Evolutionary conservation across 2,329 filamentous ascomycete species (phyloP), one percentile per base, ranked within the genome.

Genomic region (Colletotrichum euphorbiae): DNA sequence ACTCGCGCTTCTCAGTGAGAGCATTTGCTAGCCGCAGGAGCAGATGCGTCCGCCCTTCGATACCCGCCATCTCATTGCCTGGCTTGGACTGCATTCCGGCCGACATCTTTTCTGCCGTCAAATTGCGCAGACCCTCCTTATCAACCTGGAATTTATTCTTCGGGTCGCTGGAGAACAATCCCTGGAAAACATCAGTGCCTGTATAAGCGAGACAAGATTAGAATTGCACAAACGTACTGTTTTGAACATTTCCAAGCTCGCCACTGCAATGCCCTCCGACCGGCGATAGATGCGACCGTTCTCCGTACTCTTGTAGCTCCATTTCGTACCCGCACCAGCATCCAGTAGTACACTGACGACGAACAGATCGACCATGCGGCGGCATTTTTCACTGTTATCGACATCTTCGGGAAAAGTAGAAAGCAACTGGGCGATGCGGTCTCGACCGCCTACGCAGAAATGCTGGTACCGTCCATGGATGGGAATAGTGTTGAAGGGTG

Each of bases 301-400:
- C 76, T 97, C 94, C 71, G 90, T 90, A 76, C 93, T 97, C 83
- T 93, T 96, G 82, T 97, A 99, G 73, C 90, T 91, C 96, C 96
- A 99, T 72, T 89, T 87, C 3, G 90, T 95, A 45, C 96, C 96
- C 2, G 96, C 94, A 45, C 96, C 96, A 4, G 96, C 93, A 76
- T 97, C 93, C 8, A 97, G 85, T 56, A 97, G 82, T 7, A 96
- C 93, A 56, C 93, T 95, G 70, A 96, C 77, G 46, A 94, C 82
- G 80, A 94, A 94, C 40, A 95, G 85, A 73, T 94, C 92, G 68
- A 95, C 86, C 70, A 95, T 80, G 70, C 93, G 87, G 70, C 92
- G 89, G 67, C 91, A 93, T 70, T 89, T 88, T 80, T 95, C 92
- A 64, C 89, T 88, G 71, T 84, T 87, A 77, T 96, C 92, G 45